Evolutionary conservation across 805 yeast genomes (phyloP), one percentile per base, ranked within the genome.

Genomic region (Gaillardinia entomophila): DNA sequence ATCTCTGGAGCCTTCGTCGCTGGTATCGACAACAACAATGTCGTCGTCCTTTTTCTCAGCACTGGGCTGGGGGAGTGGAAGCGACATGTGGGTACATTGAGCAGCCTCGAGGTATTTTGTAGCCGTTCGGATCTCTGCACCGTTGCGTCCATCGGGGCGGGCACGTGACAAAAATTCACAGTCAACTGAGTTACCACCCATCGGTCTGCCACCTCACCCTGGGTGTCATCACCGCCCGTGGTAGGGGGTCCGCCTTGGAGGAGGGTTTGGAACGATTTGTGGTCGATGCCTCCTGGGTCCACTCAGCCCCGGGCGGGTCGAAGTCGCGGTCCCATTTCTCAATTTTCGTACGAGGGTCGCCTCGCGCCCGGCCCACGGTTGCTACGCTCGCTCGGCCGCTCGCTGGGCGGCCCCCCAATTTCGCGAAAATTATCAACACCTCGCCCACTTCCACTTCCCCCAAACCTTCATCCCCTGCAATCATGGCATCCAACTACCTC

Each of bases 401-500:
- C n/a, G n/a, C n/a, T n/a, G n/a, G n/a, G n/a, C n/a, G n/a, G n/a
- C n/a, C n/a, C n/a, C n/a, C n/a, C n/a, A n/a, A n/a, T n/a, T n/a
- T n/a, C n/a, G n/a, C n/a, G n/a, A n/a, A 23, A 8, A 23, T n/a
- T 23, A 10, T n/a, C 25, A n/a, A 23, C 12, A 23, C 12, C 13
- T 23, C 5, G 13, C 10, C 13, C 6, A 8, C 10, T 5, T n/a
- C 10, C 13, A 5, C 25, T 23, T n/a, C 13, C 5, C 13, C 25
- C 12, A n/a, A 4, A 12, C 5, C 5, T 25, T 24, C 15, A 22
- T 22, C 24, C 15, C 27, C n/a, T n/a, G 5, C 16, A 34, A 35
- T 34, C 28, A 45, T 45, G 49, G 46, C 42, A 18, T 41, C 49
- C 32, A 39, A 37, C 28, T 48, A 51, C 24, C 58, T 65, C 36